Conservation (phyloP, 257 asterid genomes). For the Ilex aquifolium region DNA sequence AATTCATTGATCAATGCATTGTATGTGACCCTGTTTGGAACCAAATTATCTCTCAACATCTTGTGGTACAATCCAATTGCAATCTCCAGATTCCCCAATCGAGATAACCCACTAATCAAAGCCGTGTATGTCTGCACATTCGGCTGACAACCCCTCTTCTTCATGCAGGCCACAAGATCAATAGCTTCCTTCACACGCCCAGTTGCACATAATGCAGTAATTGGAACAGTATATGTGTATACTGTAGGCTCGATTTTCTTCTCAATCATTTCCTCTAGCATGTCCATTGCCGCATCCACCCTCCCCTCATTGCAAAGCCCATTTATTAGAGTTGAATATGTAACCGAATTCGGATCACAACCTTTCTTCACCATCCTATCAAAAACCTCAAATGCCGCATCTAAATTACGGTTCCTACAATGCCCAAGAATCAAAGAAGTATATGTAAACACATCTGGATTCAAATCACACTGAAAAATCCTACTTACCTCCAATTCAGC, state of each 20-base stretch:
- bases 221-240: conserved; percentile 64
- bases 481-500: conserved; percentile 60
- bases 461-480: conserved; percentile 45
- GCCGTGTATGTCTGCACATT: conserved; percentile 82
- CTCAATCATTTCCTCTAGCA: conserved; percentile 71
- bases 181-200: conserved; percentile 66
- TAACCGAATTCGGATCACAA: conserved; percentile 62
- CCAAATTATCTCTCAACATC: conserved; percentile 67
- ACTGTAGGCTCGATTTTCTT: conserved; percentile 63
- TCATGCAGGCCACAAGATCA: conserved; percentile 65
- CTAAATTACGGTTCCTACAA: conserved; percentile 63
- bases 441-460: conserved; percentile 78
- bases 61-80: conserved; percentile 79
- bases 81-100: conserved; percentile 50
- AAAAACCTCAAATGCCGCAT: conserved; percentile 56
- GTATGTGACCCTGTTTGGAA: conserved; percentile 64
- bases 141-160: conserved; percentile 47
- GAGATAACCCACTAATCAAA: conserved; percentile 68
- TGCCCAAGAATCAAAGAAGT: conserved; percentile 82
- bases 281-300: conserved; percentile 58
- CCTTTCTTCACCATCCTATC: conserved; percentile 70
- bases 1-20: conserved; percentile 61
- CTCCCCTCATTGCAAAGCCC: conserved; percentile 67
- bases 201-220: conserved; percentile 46
- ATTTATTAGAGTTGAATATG: conserved; percentile 65